Evolutionary conservation across 2,329 filamentous ascomycete species (phyloP), one percentile per base, ranked within the genome.

Genomic region (Pseudodiploospora longispora): DNA sequence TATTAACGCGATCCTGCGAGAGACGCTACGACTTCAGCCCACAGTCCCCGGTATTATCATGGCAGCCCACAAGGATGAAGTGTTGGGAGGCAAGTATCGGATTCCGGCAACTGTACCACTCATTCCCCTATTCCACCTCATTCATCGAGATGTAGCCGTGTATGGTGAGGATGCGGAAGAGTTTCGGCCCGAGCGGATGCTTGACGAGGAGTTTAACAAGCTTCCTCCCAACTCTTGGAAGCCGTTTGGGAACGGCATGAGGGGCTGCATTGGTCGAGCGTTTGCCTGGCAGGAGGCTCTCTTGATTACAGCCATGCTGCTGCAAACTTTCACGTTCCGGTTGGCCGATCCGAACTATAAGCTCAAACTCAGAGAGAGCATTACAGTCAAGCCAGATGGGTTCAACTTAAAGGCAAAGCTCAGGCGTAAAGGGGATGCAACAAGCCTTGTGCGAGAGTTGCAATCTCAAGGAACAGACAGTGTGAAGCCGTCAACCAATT

Each of bases 281-380:
- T 78, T 78, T 44, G 73, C 74, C 0, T 74, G 70, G 70, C 74
- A 78, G 52, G 74, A 78, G 47, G 64, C 67, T 3, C 50, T 76
- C 10, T 30, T 46, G 8, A 46, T 46, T 10, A n/a, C 30, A 10
- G 74, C 76, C 1, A 70, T 82, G 51, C 55, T 85, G 9, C 64
- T 87, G 42, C 82, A 85, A 53, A 83, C 79, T 50, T 85, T 86
- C 61, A 74, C 84, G 51, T 77, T 87, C 52, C 65, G 70, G 40
- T 59, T 79, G 47, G 74, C 76, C 19, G 75, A 86, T 52, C 72
- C 78, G 0, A 65, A 57, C 43, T 83, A 83, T 51, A 54, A 69
- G 43, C 60, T 82, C 32, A 55, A 68, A 36, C 61, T 76, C 51
- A 69, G 75, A 50, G 68, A 72, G 52, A 74, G 73, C 0, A 56